Conservation (phyloP, 306 rosid species). For the Rosa rugosa region DNA sequence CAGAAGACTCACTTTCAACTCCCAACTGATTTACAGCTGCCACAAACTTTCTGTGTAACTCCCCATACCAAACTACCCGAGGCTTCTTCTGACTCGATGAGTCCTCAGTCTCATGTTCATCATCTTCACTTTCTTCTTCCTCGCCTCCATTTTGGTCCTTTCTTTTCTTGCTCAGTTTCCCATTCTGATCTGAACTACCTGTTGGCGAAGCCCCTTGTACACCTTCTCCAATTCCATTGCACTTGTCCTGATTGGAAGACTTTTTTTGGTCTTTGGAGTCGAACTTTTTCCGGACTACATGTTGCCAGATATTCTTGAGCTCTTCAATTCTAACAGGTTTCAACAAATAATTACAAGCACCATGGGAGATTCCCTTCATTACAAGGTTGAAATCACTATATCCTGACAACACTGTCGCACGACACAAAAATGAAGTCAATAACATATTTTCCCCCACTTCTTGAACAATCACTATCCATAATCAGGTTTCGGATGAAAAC, state of each 20-base stretch:
- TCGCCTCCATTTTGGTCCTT: constrained; percentile 59
- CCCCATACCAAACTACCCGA: constrained; percentile 69
- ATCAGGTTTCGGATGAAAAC: not conserved
- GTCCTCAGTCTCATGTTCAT: constrained; percentile 55
- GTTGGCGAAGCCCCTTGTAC: constrained; percentile 34
- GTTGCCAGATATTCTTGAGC: constrained; percentile 88
- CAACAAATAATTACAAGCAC: constrained; percentile 81
- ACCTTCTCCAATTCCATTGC: constrained; percentile 27
- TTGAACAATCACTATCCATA: constrained; percentile 3
- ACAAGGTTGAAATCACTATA: constrained; percentile 66
- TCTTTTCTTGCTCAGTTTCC: constrained; percentile 39
- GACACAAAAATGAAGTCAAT: constrained; percentile 17
- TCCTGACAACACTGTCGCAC: constrained; percentile 69
- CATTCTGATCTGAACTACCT: constrained; percentile 34
- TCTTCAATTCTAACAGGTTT: constrained; percentile 80
- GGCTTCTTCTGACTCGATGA: constrained; percentile 58
- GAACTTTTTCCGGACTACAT: constrained; percentile 61
- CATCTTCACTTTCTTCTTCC: constrained; percentile 52
- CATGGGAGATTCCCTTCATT: constrained; percentile 83
- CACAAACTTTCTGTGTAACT: constrained; percentile 70
- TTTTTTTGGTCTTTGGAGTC: constrained; percentile 47
- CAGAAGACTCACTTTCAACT: constrained; percentile 62
- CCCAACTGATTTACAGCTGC: constrained; percentile 68
- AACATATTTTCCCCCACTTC: constrained; percentile 3
- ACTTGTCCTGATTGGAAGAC: constrained; percentile 28